Percentiles rank a stretch among this genome's conserved stretches.
Evolutionary conservation across 176 grass and related monocot species (phyloP).

Genomic region (Typha latifolia): DNA sequence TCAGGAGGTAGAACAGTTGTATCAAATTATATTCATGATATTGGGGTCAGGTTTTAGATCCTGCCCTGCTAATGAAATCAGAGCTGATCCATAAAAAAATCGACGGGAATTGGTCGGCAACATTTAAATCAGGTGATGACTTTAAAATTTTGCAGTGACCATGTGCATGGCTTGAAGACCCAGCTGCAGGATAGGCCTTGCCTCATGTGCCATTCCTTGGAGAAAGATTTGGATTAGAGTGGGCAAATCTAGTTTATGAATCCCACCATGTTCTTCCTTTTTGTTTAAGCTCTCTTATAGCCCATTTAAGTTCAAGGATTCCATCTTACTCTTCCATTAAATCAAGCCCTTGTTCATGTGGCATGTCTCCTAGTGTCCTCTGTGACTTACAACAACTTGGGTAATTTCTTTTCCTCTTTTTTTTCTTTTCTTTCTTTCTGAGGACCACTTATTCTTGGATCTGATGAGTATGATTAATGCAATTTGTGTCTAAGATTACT

Average conservation of each 20-base stretch:
- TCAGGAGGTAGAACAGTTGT: neutral
- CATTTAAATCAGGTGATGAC: neutral
- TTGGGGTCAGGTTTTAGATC: neutral
- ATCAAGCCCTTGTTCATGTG: slow-evolving; percentile 29
- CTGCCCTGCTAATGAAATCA: neutral
- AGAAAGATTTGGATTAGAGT: slow-evolving; percentile 17
- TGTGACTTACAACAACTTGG: slow-evolving; percentile 17
- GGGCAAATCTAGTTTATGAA: slow-evolving; percentile 17
- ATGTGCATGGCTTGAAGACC: slow-evolving; percentile 23
- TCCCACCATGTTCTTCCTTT: slow-evolving; percentile 7
- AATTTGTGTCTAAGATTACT: slow-evolving; percentile 32
- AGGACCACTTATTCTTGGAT: slow-evolving; percentile 40
- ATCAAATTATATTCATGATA: neutral
- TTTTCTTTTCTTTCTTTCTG: slow-evolving; percentile 10
- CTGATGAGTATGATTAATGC: neutral
- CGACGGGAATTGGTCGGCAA: neutral
- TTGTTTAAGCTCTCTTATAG: neutral
- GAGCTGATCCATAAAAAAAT: neutral
- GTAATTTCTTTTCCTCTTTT: neutral
- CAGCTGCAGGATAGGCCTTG: neutral
- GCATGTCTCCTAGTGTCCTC: slow-evolving; percentile 30
- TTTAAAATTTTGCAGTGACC: slow-evolving; percentile 2
- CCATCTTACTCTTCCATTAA: slow-evolving; percentile 7
- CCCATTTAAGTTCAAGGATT: neutral
- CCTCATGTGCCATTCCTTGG: slow-evolving; percentile 38